Evolutionary conservation across 768 basidiomycete genomes (phyloP), one percentile per base, ranked within the genome.

Genomic region (Cyclocybe aegerita): DNA sequence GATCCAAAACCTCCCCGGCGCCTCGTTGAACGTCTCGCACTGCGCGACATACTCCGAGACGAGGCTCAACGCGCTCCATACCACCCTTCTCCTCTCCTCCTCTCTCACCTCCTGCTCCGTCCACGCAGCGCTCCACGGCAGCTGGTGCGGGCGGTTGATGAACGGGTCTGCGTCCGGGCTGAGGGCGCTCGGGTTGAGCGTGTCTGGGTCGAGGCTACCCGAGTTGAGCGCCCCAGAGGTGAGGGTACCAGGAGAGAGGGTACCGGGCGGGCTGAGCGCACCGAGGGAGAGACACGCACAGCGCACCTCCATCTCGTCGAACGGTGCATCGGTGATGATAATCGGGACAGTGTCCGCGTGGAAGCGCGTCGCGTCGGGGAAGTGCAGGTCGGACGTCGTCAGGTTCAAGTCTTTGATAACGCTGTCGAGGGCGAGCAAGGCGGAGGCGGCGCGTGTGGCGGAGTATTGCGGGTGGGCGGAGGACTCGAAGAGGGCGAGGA

Each of bases 401-500:
- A 90, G 73, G 3, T 70, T 64, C 2, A 85, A 70, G 2, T 65
- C 65, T n/a, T 72, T 75, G 52, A 92, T 78, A 49, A 90, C 80
- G 30, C 75, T 72, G 61, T 92, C 90, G 31, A 91, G 72, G 16
- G 76, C 70, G 36, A 78, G 61, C 8, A 92, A 70, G 0, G 88
- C 74, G 14, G 66, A 66, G 15, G 72, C 70, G 9, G 81, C 77
- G 10, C 83, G 77, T 15, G 79, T 76, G 4, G 78, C 71, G 15
- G 75, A 77, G 61, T 89, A 78, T 38, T 78, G 70, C 5, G 87
- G 88, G 52, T 91, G 86, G 4, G 85, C 78, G 1, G 86, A 90
- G 0, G 81, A 78, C 63, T 92, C 90, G 58, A 88, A 92, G 2
- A 92, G 70, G 4, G 89, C 85, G 7, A 91, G 74, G 43, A 92